phyloP scores from a whole-genome alignment of 2,329 filamentous ascomycete species.

The Cyanodermella asteris region DNA sequence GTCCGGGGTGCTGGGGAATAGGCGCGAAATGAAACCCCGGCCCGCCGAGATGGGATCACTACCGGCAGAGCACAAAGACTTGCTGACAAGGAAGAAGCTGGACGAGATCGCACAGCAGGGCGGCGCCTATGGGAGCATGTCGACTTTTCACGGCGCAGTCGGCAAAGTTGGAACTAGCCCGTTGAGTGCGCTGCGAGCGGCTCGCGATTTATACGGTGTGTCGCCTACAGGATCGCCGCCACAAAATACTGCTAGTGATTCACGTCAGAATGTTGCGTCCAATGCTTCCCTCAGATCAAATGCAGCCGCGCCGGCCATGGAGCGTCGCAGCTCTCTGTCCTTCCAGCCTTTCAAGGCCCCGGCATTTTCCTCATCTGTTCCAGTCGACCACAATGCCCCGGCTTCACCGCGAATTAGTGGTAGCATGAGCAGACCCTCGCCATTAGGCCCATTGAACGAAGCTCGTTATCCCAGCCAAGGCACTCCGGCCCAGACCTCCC shows the following conservation, averaged over 20 bases:
- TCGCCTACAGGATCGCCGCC: constrained; percentile 29
- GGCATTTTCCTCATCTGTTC: constrained; percentile 69
- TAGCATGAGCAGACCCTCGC: constrained; percentile 14
- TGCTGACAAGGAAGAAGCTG: constrained; percentile 46
- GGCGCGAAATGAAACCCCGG: constrained; percentile 11
- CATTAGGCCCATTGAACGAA: constrained; percentile 17
- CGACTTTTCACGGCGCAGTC: constrained; percentile 65
- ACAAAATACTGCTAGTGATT: no score
- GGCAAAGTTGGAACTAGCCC: constrained; percentile 62
- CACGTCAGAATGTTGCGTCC: no score
- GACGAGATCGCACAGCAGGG: constrained; percentile 29
- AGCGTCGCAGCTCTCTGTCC: constrained; percentile 59
- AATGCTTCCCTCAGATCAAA: constrained; percentile 27
- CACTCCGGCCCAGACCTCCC: constrained; percentile 16
- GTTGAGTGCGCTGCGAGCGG: constrained; percentile 58
- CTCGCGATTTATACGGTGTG: constrained; percentile 29
- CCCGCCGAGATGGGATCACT: neutral
- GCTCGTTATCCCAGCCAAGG: constrained; percentile 17
- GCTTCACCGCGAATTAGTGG: constrained; percentile 28
- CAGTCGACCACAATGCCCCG: constrained; percentile 26
- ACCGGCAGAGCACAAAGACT: constrained; percentile 24
- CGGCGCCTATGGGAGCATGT: constrained; percentile 73
- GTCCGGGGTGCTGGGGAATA: no score
- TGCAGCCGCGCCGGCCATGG: constrained; percentile 27
- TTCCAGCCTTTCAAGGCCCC: constrained; percentile 95